phyloP scores from a whole-genome alignment of 2,329 filamentous ascomycete genomes.

The Fusarium virguliforme region DNA sequence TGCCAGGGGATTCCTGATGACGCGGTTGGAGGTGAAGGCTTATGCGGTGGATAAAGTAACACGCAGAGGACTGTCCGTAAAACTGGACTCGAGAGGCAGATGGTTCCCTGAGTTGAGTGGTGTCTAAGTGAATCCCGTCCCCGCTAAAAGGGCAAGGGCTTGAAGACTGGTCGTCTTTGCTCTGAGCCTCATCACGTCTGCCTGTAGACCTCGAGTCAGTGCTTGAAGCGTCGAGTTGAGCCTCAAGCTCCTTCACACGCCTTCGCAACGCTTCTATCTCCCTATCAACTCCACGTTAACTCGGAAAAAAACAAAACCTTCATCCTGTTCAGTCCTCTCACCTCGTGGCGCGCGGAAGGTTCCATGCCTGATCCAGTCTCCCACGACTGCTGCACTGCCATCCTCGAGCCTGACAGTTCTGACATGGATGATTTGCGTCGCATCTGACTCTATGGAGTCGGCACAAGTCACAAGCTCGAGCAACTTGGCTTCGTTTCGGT shows the following conservation, averaged over 20 bases:
- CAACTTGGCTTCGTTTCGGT: background rate
- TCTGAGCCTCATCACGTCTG: background rate
- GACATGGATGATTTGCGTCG: conserved; percentile 1
- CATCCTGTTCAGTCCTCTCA: background rate
- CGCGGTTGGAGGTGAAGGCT: background rate
- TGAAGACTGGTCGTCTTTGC: background rate
- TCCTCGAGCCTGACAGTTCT: background rate
- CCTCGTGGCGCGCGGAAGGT: conserved; percentile 6
- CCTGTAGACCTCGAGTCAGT: background rate
- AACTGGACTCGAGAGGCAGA: conserved; percentile 1
- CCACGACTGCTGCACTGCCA: conserved; percentile 6
- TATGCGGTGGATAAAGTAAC: conserved; percentile 10
- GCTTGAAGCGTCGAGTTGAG: background rate
- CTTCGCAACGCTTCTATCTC: background rate
- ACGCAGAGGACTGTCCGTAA: background rate
- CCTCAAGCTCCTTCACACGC: conserved; percentile 8
- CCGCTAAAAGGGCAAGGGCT: background rate
- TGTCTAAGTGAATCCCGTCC: background rate
- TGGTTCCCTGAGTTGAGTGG: background rate
- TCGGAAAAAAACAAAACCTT: background rate
- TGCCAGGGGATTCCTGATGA: background rate
- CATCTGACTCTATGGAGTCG: background rate
- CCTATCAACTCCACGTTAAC: background rate
- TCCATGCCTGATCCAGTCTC: background rate
- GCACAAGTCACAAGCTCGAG: conserved; percentile 1